Evolutionary conservation across 2,329 filamentous ascomycete species (phyloP).

Genomic region (Rosellinia necatrix): DNA sequence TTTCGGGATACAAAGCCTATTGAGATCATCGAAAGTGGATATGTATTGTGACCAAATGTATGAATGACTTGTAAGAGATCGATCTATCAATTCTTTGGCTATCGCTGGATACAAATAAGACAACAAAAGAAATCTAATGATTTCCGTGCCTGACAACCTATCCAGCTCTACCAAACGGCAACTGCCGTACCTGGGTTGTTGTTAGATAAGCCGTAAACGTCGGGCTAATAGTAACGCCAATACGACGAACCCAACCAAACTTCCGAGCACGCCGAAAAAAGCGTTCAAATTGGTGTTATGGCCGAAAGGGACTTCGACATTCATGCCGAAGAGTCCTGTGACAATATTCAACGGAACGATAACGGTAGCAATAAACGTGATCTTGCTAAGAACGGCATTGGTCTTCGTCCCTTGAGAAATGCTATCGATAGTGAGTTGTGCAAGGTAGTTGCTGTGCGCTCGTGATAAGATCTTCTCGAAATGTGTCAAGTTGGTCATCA

Average conservation of each 20-base stretch:
- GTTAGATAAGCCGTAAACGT: conserved; percentile 51
- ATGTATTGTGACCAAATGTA: too few species aligned
- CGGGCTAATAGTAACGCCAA: conserved; percentile 53
- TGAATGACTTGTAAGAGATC: too few species aligned
- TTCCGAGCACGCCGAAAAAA: conserved; percentile 65
- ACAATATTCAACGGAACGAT: conserved; percentile 96
- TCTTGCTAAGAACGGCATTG: conserved; percentile 90
- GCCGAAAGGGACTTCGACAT: conserved; percentile 73
- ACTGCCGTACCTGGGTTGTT: background rate
- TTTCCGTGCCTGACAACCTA: background rate
- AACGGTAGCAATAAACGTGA: conserved; percentile 91
- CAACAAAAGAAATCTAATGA: conserved; percentile 5
- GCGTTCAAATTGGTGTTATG: conserved; percentile 52
- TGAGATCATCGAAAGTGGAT: too few species aligned
- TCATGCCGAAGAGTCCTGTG: conserved; percentile 87
- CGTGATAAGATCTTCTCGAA: conserved; percentile 98
- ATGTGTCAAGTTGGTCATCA: conserved; percentile 95
- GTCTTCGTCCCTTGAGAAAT: conserved; percentile 85
- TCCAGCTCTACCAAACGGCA: background rate
- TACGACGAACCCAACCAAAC: conserved; percentile 59
- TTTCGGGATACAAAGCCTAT: too few species aligned
- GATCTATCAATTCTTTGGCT: background rate
- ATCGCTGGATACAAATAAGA: conserved; percentile 5
- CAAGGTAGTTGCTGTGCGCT: conserved; percentile 93
- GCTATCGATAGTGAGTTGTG: conserved; percentile 90